Evolutionary conservation across 1,284 basidiomycete genomes (phyloP), one percentile per base, ranked within the genome.

Genomic region (Rhodotorula sp.): DNA sequence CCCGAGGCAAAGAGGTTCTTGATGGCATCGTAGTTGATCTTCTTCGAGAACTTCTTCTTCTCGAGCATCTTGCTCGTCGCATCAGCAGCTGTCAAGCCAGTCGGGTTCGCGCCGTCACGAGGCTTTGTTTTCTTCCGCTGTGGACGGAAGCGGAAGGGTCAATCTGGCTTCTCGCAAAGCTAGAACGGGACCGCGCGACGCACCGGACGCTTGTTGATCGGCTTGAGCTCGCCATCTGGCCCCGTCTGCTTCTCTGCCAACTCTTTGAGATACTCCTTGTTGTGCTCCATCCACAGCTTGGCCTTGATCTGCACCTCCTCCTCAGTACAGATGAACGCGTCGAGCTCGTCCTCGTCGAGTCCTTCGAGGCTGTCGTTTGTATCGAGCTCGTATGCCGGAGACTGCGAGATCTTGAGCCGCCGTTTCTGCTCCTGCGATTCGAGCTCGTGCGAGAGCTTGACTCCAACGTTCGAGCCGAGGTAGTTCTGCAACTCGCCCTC

Each of bases 221-320:
- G 91, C 88, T 87, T 76, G 87, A 79, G 83, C 78, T 73, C 84
- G 79, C 52, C 82, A 11, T 79, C 76, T 7, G 55, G 80, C 69
- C 85, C 86, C 69, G 88, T 87, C 48, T 85, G 86, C 81, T 88
- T 90, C 51, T 76, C 77, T 70, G 91, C 92, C 56, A 94, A 84
- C 44, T 90, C 88, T 79, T 96, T 91, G 60, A 99, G 82, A 82
- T 96, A 99, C 64, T 96, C 93, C 74, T 87, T 87, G 81, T 99
- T 99, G 79, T 94, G 85, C 81, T 95, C 93, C 70, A 98, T 91
- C 96, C 96, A 99, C 26, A 99, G 87, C 34, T 94, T 87, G 78
- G 95, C 93, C 80, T 94, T 96, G 78, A 93, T 86, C 78, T 86
- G 87, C 10, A 92, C 89, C 80, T 98, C 95, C 34, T 91, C 90